Evolutionary conservation across 371 early-diverging fungal genomes (phyloP).

Genomic region (Funneliformis caledonium): DNA sequence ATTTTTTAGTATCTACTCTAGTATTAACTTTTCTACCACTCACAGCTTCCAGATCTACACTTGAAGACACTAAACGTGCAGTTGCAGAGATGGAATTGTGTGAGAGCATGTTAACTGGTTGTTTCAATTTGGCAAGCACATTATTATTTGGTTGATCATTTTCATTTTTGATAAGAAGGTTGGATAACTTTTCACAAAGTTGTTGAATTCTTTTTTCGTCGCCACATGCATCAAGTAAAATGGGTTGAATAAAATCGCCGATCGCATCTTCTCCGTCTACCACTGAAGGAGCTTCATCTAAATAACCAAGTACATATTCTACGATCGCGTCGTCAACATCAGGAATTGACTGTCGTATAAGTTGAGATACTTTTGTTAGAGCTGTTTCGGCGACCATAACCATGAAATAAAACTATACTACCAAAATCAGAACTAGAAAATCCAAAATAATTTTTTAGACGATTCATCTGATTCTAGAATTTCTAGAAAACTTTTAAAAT

Average conservation of each 20-base stretch:
- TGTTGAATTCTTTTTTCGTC: slow-evolving; percentile 63
- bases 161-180: neutral
- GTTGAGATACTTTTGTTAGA: slow-evolving; percentile 47
- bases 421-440: neutral
- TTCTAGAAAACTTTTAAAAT: too few relatives aligned
- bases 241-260: slow-evolving; percentile 83
- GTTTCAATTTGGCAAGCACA: slow-evolving; percentile 57
- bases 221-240: slow-evolving; percentile 81
- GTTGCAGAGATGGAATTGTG: slow-evolving; percentile 64
- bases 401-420: neutral
- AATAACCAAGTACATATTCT: slow-evolving; percentile 83
- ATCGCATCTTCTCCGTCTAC: slow-evolving; percentile 76
- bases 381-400: slow-evolving; percentile 42
- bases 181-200: slow-evolving; percentile 67
- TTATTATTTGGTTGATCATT: slow-evolving; percentile 8
- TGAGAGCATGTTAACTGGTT: slow-evolving; percentile 62
- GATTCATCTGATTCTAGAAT: too few relatives aligned
- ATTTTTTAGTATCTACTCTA: slow-evolving; percentile 88
- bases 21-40: slow-evolving; percentile 74
- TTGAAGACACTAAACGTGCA: slow-evolving; percentile 49
- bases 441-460: neutral
- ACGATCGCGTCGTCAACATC: slow-evolving; percentile 78
- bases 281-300: slow-evolving; percentile 70
- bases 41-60: slow-evolving; percentile 71
- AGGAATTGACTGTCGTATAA: slow-evolving; percentile 70